phyloP scores from a whole-genome alignment of 1,284 basidiomycete species.

The Boletus sp. region DNA sequence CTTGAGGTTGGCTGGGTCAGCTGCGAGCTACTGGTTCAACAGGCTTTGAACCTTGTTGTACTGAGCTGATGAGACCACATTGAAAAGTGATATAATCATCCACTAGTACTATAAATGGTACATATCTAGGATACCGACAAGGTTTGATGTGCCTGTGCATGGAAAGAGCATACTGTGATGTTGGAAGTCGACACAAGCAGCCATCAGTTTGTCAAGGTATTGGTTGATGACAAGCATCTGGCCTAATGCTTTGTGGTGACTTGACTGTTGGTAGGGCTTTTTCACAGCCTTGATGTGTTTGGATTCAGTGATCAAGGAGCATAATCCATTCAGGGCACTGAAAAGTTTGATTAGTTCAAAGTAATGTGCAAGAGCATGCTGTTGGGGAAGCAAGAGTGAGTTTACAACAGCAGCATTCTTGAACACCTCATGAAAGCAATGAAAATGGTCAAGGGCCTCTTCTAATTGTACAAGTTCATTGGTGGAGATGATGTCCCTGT shows the following conservation, averaged over 20 bases:
- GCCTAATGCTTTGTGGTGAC: not conserved
- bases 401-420: too few relatives aligned
- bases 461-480: not conserved
- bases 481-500: not conserved
- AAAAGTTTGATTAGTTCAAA: slow-evolving; percentile 1
- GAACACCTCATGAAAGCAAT: not conserved
- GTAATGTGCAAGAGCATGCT: slow-evolving; percentile 7
- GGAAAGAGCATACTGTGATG: too few relatives aligned
- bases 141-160: too few relatives aligned
- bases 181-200: too few relatives aligned
- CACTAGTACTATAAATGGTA: too few relatives aligned
- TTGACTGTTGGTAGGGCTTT: not conserved
- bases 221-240: slow-evolving; percentile 5
- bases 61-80: too few relatives aligned
- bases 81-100: too few relatives aligned
- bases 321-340: not conserved
- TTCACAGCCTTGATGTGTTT: slow-evolving; percentile 3
- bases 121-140: too few relatives aligned
- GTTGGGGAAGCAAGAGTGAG: not conserved
- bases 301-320: not conserved
- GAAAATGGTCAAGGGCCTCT: not conserved
- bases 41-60: too few relatives aligned
- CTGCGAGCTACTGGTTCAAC: too few relatives aligned
- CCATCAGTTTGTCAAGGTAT: not conserved
- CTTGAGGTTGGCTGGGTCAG: too few relatives aligned